Evolutionary conservation across 2,329 filamentous ascomycete genomes (phyloP).

Genomic region (Trichoderma aggressivum): DNA sequence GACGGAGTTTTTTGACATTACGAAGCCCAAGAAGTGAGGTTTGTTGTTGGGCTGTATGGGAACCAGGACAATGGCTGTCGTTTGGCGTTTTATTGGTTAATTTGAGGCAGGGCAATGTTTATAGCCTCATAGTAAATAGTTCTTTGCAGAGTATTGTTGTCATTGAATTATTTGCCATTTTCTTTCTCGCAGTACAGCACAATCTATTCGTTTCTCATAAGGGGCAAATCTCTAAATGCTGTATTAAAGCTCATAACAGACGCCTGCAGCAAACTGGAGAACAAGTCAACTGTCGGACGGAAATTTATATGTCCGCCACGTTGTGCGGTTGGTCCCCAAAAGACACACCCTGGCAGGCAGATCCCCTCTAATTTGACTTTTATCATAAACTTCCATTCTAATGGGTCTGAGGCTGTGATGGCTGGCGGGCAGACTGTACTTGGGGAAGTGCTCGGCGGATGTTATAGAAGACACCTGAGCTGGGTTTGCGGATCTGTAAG

Average conservation of each 20-base stretch:
- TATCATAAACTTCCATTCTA: constrained; percentile 51
- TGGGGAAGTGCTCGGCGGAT: constrained; percentile 20
- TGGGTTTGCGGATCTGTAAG: constrained; percentile 30
- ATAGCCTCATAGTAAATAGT: not conserved
- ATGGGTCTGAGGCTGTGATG: constrained; percentile 35
- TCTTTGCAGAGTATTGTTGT: not conserved
- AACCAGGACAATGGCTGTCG: not conserved
- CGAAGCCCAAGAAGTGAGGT: constrained; percentile 50
- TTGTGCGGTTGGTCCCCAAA: constrained; percentile 45
- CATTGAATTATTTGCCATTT: not conserved
- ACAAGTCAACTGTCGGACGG: constrained; percentile 7
- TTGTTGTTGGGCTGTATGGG: not conserved
- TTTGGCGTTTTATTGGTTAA: not conserved
- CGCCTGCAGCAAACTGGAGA: not conserved
- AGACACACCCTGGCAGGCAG: constrained; percentile 51
- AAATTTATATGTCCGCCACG: constrained; percentile 47
- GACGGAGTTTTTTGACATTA: constrained; percentile 74
- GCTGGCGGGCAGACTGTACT: constrained; percentile 30
- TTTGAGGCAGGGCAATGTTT: not conserved
- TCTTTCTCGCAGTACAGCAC: not conserved
- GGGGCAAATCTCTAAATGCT: not conserved
- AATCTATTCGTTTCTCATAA: not conserved
- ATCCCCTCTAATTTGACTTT: constrained; percentile 42
- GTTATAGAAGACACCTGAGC: constrained; percentile 4
- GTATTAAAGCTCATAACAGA: not conserved